These are phyloP conservation scores for Diaporthe velutina DNA, from an alignment of 2,329 filamentous ascomycete species.

Conservation along the genomic window DNA sequence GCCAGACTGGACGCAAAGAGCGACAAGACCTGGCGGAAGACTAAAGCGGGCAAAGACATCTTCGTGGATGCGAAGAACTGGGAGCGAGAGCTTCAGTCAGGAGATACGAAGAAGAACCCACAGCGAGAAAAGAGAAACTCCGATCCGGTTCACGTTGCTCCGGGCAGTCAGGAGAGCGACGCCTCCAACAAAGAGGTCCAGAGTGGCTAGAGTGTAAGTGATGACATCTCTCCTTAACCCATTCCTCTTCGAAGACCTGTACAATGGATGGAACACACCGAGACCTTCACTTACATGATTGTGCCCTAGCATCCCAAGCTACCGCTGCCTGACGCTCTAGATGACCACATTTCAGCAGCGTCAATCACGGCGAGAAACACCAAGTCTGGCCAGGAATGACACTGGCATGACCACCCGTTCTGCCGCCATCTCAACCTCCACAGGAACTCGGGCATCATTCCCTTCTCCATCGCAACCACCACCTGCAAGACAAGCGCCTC, in stretches of 20 bases:
- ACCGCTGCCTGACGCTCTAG: background rate
- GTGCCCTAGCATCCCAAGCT: background rate
- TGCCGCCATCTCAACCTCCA: background rate
- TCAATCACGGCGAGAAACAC: background rate
- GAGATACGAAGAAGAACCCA: background rate
- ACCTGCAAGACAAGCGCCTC: background rate
- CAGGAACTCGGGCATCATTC: background rate
- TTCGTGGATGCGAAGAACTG: background rate
- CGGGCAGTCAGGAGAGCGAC: background rate
- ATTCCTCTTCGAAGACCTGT: background rate
- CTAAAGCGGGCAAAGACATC: background rate
- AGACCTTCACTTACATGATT: background rate
- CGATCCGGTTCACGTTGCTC: background rate
- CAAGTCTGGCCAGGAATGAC: background rate
- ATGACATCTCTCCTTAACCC: background rate
- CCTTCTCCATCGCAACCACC: background rate
- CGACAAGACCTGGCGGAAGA: background rate
- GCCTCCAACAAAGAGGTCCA: background rate
- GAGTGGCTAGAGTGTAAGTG: background rate
- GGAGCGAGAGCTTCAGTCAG: background rate
- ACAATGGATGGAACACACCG: background rate
- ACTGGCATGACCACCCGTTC: background rate
- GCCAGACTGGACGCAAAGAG: background rate
- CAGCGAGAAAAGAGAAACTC: background rate
- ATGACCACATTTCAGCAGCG: background rate